Conservation (phyloP, 495 filamentous ascomycete genomes). For the Aspergillus campestris region DNA sequence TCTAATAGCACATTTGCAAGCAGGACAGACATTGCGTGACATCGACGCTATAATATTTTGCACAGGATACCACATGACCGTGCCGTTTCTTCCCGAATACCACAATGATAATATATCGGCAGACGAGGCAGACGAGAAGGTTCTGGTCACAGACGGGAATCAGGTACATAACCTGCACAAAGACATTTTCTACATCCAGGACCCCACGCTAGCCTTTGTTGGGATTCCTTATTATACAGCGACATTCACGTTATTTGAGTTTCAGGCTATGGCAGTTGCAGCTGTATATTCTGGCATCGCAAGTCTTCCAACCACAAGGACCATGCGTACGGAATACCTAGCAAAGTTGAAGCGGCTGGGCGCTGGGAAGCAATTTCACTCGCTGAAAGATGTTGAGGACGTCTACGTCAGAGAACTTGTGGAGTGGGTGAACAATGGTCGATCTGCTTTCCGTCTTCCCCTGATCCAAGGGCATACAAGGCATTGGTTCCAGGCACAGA, state of each 20-base stretch:
- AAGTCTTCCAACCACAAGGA: slow-evolving; percentile 34
- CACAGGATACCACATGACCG: slow-evolving; percentile 56
- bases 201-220: slow-evolving; percentile 53
- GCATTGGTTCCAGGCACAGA: slow-evolving; percentile 32
- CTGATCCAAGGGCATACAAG: slow-evolving; percentile 37
- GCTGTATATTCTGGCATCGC: slow-evolving; percentile 47
- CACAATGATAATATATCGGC: slow-evolving; percentile 25
- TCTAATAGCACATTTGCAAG: slow-evolving; percentile 28
- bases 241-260: slow-evolving; percentile 58
- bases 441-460: slow-evolving; percentile 17
- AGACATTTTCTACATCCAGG: slow-evolving; percentile 59
- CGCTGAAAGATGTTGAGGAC: slow-evolving; percentile 43
- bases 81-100: slow-evolving; percentile 47
- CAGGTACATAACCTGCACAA: slow-evolving; percentile 61
- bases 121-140: slow-evolving; percentile 34
- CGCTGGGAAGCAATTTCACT: slow-evolving; percentile 45
- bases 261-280: slow-evolving; percentile 52
- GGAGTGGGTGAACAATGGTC: slow-evolving; percentile 43
- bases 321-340: slow-evolving; percentile 47
- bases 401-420: slow-evolving; percentile 47
- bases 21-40: slow-evolving; percentile 33
- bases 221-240: slow-evolving; percentile 53
- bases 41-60: slow-evolving; percentile 51
- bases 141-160: slow-evolving; percentile 54
- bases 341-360: slow-evolving; percentile 36